phyloP scores from a whole-genome alignment of 306 rosid species.

The Phaseolus lunatus region DNA sequence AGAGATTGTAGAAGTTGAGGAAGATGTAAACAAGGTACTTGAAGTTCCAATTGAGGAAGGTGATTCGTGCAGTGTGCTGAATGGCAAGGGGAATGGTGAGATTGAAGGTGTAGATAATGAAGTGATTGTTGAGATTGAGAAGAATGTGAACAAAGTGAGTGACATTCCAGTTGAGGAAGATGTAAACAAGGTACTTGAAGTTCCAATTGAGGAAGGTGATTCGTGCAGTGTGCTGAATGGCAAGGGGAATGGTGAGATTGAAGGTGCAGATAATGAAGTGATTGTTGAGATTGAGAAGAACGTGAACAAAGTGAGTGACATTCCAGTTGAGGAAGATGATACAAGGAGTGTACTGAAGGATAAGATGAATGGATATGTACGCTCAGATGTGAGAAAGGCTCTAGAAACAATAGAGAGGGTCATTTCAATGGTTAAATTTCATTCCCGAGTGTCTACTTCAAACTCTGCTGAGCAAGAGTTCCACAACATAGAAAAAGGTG shows the following conservation, averaged over 20 bases:
- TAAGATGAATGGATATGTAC: constrained; percentile 51
- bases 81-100: constrained; percentile 56
- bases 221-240: constrained; percentile 39
- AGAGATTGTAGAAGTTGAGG: constrained; percentile 59
- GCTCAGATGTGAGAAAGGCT: constrained; percentile 79
- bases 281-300: constrained; percentile 46
- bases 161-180: constrained; percentile 43
- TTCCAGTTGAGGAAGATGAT: constrained; percentile 36
- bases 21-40: constrained; percentile 38
- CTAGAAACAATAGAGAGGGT: constrained; percentile 78
- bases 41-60: constrained; percentile 38
- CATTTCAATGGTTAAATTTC: constrained; percentile 59
- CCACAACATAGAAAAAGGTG: constrained; percentile 43
- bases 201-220: constrained; percentile 38
- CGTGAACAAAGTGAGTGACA: constrained; percentile 30
- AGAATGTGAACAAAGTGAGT: constrained; percentile 38
- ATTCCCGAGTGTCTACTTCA: constrained; percentile 48
- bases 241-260: constrained; percentile 56
- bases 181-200: constrained; percentile 26
- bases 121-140: constrained; percentile 48
- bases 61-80: constrained; percentile 30
- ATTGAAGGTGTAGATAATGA: constrained; percentile 62
- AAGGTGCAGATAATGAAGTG: constrained; percentile 52
- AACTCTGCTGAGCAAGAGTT: constrained; percentile 44
- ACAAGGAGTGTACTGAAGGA: constrained; percentile 42